These are phyloP conservation scores for Murraya koenigii DNA, from an alignment of 345 rosid species.

Conservation along the genomic window DNA sequence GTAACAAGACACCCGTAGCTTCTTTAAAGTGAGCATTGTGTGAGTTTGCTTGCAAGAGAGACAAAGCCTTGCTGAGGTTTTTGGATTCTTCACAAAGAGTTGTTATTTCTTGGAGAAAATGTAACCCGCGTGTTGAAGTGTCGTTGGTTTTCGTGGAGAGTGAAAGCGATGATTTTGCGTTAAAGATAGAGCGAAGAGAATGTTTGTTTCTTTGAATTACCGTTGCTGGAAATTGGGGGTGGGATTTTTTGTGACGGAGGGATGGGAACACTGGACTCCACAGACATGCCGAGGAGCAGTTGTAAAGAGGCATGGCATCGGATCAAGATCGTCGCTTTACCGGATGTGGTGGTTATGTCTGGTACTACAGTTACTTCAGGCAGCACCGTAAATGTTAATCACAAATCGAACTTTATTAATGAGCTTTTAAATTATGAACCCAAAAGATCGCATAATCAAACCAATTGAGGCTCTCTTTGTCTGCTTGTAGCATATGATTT, in stretches of 20 bases:
- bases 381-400: neutral
- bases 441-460: neutral
- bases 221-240: neutral
- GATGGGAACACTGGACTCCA: neutral
- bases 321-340: neutral
- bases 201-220: neutral
- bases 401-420: neutral
- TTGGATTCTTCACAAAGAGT: slow-evolving; percentile 37
- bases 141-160: neutral
- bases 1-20: slow-evolving; percentile 48
- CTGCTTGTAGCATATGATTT: no score
- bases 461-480: neutral
- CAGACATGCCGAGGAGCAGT: neutral
- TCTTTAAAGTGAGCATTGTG: slow-evolving; percentile 31
- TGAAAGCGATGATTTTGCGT: slow-evolving; percentile 4
- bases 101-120: slow-evolving; percentile 33
- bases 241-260: neutral
- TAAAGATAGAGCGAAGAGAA: neutral
- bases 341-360: neutral
- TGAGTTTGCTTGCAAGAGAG: slow-evolving; percentile 18
- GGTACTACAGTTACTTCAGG: neutral
- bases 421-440: neutral
- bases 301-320: neutral
- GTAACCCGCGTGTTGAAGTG: slow-evolving; percentile 13
- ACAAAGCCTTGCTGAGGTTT: slow-evolving; percentile 39